Base-by-base conservation (phyloP, 2,329 filamentous ascomycete genomes). In the Penicillium frequentans region DNA sequence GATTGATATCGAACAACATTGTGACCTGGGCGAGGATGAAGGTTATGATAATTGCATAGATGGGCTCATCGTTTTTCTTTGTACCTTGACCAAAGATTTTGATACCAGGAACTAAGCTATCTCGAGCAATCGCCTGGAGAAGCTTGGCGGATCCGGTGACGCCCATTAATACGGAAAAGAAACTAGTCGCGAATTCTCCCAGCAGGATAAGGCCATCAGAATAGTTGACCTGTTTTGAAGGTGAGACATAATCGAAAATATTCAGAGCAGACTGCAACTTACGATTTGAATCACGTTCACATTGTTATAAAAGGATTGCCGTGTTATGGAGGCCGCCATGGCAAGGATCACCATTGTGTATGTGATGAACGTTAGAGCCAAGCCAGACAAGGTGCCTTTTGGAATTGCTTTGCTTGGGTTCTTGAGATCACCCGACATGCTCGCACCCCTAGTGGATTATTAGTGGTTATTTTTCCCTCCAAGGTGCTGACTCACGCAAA, bases 121-220 rank as follows among this genome's bases (percentile, higher is more conserved):
- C 91, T 70, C 90, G 82, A 3, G 90, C 89, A 59, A 96, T 83
- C 27, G 91, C 91, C 70, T 96, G 91, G 27, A 96, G 82, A 13
- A 96, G 82, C 70, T 95, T 96, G 27, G 91, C 89, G 6, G 90
- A 89, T 1, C 90, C 91, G 61, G 96, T 90, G 39, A 96, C 83
- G 4, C 91, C 91, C 89, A 96, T 96, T 51, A 96, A 73, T 5
- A 90, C 87, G 0, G 91, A 96, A 76, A 96, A 96, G 66, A 93
- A 87, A 1, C 89, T 88, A 1, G 90, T 90, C 2, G 91, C 88
- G 64, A 92, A 88, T 73, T 96, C 91, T 56, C 91, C 91, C 1
- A 91, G 84, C 3, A 96, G 82, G 26, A 96, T 86, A 5, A 95
- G 69, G 3, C 85, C 79, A 0, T 85, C 83, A 16, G 89, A 95